Evolutionary conservation across 176 grass and related monocot genomes (phyloP).

Genomic region (Urochloa ruziziensis): DNA sequence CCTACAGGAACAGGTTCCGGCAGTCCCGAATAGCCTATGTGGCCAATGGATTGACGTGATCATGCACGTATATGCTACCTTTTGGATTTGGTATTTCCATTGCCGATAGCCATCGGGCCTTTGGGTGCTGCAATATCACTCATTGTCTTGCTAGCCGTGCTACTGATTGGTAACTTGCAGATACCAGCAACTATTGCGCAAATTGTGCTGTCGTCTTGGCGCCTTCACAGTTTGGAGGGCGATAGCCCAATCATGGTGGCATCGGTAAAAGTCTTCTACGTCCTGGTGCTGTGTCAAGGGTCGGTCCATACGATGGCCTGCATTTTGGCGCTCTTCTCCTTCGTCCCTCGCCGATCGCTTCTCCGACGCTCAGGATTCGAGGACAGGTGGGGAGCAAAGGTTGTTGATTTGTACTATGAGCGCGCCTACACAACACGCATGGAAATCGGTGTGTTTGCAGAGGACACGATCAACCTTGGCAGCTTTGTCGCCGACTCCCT

Average conservation of each 20-base stretch:
- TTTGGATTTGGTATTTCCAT: too few species aligned
- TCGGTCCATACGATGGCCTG: neutral
- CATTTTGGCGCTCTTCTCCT: neutral
- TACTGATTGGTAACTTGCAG: slow-evolving; percentile 1
- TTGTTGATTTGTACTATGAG: neutral
- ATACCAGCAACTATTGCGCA: neutral
- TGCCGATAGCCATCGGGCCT: too few species aligned
- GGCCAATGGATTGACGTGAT: too few species aligned
- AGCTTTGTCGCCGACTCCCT: neutral
- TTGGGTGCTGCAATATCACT: too few species aligned
- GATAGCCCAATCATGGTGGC: too few species aligned
- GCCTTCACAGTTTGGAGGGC: neutral
- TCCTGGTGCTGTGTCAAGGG: neutral
- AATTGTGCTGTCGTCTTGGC: neutral
- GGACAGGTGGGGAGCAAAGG: neutral
- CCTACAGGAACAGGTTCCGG: neutral
- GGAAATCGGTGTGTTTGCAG: neutral
- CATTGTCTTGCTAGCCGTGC: neutral
- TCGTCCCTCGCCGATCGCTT: neutral
- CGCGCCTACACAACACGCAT: neutral
- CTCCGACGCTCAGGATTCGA: neutral
- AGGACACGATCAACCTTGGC: neutral
- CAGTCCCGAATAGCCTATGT: too few species aligned
- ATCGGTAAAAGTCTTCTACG: neutral
- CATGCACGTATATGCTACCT: too few species aligned